Conservation (phyloP, 2,329 filamentous ascomycete genomes). For the Pestalotiopsis sp. region DNA sequence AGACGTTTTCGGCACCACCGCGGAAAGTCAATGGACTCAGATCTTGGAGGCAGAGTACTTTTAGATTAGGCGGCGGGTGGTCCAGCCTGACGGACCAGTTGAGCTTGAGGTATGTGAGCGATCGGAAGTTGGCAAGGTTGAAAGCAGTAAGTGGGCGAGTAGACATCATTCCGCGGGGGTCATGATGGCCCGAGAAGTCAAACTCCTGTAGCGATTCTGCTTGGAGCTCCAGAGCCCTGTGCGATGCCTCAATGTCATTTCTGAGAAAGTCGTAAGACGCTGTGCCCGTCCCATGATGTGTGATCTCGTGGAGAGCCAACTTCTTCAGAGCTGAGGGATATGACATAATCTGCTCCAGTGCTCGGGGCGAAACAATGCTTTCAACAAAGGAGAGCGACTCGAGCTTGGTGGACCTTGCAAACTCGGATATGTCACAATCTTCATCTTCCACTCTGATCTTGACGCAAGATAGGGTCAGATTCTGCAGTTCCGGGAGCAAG, state of each 20-base stretch:
- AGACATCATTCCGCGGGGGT: neutral
- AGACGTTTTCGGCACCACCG: neutral
- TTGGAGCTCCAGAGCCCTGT: neutral
- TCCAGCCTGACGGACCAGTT: neutral
- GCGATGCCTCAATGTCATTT: neutral
- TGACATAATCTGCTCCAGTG: conserved; percentile 5
- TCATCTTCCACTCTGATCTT: neutral
- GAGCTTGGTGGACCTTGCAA: neutral
- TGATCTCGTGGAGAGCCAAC: neutral
- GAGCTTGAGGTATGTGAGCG: neutral
- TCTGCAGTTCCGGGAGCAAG: neutral
- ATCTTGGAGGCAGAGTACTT: neutral
- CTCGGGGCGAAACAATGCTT: neutral
- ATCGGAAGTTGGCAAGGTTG: neutral
- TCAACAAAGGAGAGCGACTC: neutral
- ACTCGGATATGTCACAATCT: neutral
- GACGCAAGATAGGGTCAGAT: neutral
- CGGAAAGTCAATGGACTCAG: neutral
- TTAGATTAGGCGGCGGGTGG: neutral
- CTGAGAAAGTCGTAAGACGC: neutral
- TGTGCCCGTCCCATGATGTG: neutral
- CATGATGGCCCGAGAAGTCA: neutral
- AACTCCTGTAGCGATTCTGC: neutral
- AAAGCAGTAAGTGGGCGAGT: neutral
- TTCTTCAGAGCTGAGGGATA: neutral